Percentiles rank a stretch among this genome's conserved stretches.
phyloP scores from a whole-genome alignment of 768 basidiomycete genomes.

The Tubosaeta brunneosetosa region DNA sequence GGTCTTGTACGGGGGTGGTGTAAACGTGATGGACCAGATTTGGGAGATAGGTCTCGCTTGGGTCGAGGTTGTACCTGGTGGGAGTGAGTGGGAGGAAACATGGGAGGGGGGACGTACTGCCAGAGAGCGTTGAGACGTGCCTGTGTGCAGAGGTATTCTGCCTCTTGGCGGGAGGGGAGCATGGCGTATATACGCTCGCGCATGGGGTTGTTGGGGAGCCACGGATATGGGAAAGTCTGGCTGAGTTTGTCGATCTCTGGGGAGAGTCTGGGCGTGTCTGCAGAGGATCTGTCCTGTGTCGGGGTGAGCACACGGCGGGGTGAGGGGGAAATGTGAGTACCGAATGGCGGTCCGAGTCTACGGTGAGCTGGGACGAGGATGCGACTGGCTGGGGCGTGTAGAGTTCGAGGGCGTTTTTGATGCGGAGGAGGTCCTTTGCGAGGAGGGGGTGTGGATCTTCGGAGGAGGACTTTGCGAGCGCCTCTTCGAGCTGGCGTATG shows the following conservation, averaged over 20 bases:
- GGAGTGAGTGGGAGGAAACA: constrained; percentile 1
- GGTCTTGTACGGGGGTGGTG: constrained; percentile 50
- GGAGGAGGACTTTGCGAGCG: constrained; percentile 40
- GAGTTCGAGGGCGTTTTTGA: constrained; percentile 66
- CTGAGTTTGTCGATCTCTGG: constrained; percentile 46
- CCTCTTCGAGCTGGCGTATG: constrained; percentile 61
- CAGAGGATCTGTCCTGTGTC: constrained; percentile 7
- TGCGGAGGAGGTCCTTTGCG: constrained; percentile 51
- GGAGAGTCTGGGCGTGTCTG: constrained; percentile 20
- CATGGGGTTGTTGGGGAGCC: constrained; percentile 58
- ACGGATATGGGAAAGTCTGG: constrained; percentile 66
- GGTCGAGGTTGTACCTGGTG: constrained; percentile 60
- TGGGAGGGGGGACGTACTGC: constrained; percentile 48
- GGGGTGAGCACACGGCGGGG: too few species aligned
- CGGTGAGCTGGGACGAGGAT: constrained; percentile 11
- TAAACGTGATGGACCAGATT: constrained; percentile 69
- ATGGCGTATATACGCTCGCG: constrained; percentile 60
- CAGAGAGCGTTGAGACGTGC: constrained; percentile 65
- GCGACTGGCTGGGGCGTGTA: constrained; percentile 35
- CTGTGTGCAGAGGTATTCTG: constrained; percentile 56
- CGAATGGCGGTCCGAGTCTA: constrained; percentile 7
- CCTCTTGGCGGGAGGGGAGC: constrained; percentile 56
- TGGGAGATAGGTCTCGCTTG: constrained; percentile 65
- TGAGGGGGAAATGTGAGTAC: too few species aligned
- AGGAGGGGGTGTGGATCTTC: constrained; percentile 54